Evolutionary conservation across 352 stramenopile genomes (phyloP), one percentile per base, ranked within the genome.

Genomic region (Pythium rishiriense): DNA sequence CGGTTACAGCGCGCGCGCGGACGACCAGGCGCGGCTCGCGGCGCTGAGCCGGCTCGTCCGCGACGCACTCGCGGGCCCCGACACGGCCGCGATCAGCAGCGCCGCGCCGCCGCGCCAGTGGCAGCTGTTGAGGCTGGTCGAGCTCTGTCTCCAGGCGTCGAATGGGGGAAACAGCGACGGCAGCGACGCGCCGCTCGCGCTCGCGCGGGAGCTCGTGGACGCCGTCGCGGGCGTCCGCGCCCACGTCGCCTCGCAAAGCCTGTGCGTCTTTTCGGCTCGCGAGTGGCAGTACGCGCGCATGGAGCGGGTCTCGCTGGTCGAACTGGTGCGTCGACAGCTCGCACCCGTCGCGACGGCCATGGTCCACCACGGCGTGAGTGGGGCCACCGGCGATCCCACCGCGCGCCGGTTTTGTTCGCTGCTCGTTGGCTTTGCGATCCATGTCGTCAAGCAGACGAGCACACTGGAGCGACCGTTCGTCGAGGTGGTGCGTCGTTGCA

Each of bases 61-160:
- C 22, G 60, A 67, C 24, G 28, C 51, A 11, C 28, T 85, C 3
- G 58, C 5, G 1, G 58, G 49, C 8, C 14, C 24, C 41, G 58
- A 59, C 15, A 17, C 35, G 11, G 19, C 5, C 3, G 39, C 48
- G n/a, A 19, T 66, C 28, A 48, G 45, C 78, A 39, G 15, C 21
- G 56, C 28, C 4, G 11, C 46, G 9, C 31, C 37, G 17, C 58
- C 76, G 45, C 65, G 53, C 62, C 42, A 57, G 48, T 89, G 75
- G 75, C 62, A 76, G 45, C 42, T 86, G 8, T 49, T 66, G 59
- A 69, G 71, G 19, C 51, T 89, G 2, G 46, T 89, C 9, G 77
- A 89, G 52, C 50, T 87, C 41, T 72, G 66, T 64, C 61, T 89
- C 1, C 79, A 89, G 26, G 66, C 33, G 28, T 63, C 10, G 11